Evolutionary conservation across 116 monocot genomes (phyloP).

Genomic region (Posidonia oceanica): DNA sequence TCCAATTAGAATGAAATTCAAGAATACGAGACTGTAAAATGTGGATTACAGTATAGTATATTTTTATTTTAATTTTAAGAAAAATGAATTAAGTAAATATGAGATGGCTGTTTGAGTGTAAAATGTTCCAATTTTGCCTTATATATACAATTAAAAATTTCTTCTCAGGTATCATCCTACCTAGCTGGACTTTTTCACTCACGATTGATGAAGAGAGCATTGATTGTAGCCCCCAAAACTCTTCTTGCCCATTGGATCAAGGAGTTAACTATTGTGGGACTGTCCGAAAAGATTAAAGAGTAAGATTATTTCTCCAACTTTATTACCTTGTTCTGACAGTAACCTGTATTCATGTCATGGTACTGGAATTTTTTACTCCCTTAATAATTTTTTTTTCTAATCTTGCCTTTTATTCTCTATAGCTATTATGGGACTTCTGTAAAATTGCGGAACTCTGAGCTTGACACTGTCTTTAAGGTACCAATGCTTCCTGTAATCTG

Average conservation of each 20-base stretch:
- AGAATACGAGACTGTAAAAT: too few relatives aligned
- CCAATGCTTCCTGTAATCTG: neutral
- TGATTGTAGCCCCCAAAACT: constrained; percentile 92
- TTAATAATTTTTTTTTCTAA: neutral
- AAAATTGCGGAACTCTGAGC: constrained; percentile 66
- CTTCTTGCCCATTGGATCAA: constrained; percentile 89
- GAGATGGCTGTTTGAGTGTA: neutral
- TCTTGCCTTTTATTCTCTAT: neutral
- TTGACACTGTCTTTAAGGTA: constrained; percentile 58
- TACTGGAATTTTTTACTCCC: constrained; percentile 14
- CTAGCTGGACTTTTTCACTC: constrained; percentile 84
- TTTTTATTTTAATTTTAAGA: too few relatives aligned
- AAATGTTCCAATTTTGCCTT: neutral
- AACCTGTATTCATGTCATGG: constrained; percentile 10
- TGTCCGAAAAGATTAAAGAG: constrained; percentile 66
- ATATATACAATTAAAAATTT: neutral
- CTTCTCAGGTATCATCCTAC: constrained; percentile 69
- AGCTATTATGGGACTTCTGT: constrained; percentile 77
- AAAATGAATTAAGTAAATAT: too few relatives aligned
- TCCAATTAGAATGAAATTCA: too few relatives aligned
- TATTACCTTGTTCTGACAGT: neutral
- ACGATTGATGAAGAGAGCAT: constrained; percentile 53
- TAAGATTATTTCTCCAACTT: constrained; percentile 14
- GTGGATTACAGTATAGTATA: too few relatives aligned
- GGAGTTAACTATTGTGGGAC: constrained; percentile 81